Evolutionary conservation across 805 yeast genomes (phyloP).

Genomic region (Saturnispora galanensis): DNA sequence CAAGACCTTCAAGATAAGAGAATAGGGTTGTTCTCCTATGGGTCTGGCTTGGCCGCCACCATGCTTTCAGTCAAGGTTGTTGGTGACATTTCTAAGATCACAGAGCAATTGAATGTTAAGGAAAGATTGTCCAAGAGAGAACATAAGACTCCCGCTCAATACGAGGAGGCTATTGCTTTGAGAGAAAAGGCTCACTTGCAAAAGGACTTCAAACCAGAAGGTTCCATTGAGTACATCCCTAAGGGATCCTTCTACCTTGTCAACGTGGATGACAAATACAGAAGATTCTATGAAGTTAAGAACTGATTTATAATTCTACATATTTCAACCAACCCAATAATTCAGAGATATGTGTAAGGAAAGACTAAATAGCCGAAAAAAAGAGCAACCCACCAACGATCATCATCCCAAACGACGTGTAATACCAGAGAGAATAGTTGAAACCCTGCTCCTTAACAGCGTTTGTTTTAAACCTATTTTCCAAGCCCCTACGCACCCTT

Average conservation of each 20-base stretch:
- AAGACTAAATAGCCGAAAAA: conserved; percentile 7
- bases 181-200: conserved; percentile 87
- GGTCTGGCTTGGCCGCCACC: conserved; percentile 94
- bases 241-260: conserved; percentile 77
- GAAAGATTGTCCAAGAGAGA: conserved; percentile 57
- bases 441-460: conserved; percentile 40
- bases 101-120: conserved; percentile 56
- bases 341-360: background rate
- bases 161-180: conserved; percentile 67
- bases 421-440: conserved; percentile 47
- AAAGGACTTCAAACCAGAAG: conserved; percentile 70
- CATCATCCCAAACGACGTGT: conserved; percentile 37
- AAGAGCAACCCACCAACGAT: conserved; percentile 24
- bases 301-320: conserved; percentile 27
- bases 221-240: conserved; percentile 61
- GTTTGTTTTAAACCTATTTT: conserved; percentile 68
- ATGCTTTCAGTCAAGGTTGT: conserved; percentile 69
- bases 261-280: conserved; percentile 77
- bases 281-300: conserved; percentile 70
- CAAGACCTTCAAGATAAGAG: conserved; percentile 73
- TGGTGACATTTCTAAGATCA: conserved; percentile 70
- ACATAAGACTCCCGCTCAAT: conserved; percentile 64
- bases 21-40: conserved; percentile 90
- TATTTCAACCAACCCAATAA: too few species aligned
- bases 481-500: conserved; percentile 62